Evolutionary conservation across 1,284 basidiomycete genomes (phyloP).

Genomic region (Ganoderma multipileum): DNA sequence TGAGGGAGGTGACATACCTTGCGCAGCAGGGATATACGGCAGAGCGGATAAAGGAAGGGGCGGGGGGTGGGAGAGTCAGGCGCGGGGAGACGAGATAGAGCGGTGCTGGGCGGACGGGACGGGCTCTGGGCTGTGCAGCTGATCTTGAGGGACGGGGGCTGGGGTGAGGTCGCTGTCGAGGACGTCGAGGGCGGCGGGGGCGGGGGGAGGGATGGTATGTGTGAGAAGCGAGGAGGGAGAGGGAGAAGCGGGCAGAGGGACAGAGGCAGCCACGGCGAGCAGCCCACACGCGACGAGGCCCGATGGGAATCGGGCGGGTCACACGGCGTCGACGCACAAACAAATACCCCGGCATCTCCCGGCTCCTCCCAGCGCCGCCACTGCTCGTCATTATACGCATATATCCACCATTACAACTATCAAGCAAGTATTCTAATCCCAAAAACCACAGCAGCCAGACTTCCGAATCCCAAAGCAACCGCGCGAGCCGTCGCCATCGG

Average conservation of each 20-base stretch:
- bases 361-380: background rate
- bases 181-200: constrained; percentile 10
- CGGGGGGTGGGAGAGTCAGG: constrained; percentile 5
- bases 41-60: constrained; percentile 6
- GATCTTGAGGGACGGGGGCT: constrained; percentile 9
- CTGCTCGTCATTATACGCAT: background rate
- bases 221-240: constrained; percentile 29
- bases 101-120: constrained; percentile 11
- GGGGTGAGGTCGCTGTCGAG: constrained; percentile 4
- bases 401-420: constrained; percentile 1
- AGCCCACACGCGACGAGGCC: constrained; percentile 44
- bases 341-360: constrained; percentile 37
- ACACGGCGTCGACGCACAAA: constrained; percentile 25
- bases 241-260: constrained; percentile 17
- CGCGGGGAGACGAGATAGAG: constrained; percentile 21
- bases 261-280: constrained; percentile 30
- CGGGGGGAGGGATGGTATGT: constrained; percentile 30
- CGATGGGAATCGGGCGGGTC: constrained; percentile 28
- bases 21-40: constrained; percentile 26
- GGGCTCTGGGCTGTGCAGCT: constrained; percentile 16
- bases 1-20: constrained; percentile 20
- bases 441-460: background rate
- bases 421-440: background rate
- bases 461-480: constrained; percentile 37
- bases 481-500: background rate